phyloP scores from a whole-genome alignment of 306 rosid genomes.

The Erythrophleum fordii region DNA sequence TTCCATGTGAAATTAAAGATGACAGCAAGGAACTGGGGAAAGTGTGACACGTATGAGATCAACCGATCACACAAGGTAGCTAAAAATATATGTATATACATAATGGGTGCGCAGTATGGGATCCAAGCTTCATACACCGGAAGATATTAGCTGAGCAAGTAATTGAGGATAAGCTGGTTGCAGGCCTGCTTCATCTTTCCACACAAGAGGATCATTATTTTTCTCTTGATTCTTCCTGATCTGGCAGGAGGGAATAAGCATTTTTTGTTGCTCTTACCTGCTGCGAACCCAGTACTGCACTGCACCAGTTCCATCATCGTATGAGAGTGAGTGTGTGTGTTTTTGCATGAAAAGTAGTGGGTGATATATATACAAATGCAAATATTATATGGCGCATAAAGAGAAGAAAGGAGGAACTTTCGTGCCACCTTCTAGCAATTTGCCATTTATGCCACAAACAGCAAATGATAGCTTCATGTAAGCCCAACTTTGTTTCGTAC shows the following conservation, averaged over 20 bases:
- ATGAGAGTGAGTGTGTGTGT: background rate
- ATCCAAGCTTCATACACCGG: too few species aligned
- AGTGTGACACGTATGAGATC: background rate
- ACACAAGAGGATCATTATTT: constrained; percentile 23
- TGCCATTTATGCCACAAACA: constrained; percentile 17
- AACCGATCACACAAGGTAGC: too few species aligned
- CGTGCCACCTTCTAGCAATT: constrained; percentile 27
- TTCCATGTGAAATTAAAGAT: background rate
- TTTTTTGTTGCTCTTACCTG: background rate
- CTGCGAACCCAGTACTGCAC: background rate
- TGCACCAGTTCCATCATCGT: background rate
- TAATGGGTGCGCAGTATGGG: background rate
- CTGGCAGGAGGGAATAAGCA: constrained; percentile 17
- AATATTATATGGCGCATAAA: background rate
- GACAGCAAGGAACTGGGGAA: background rate
- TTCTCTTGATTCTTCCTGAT: constrained; percentile 40
- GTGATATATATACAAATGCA: background rate
- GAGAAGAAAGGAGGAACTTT: constrained; percentile 15
- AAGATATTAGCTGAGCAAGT: background rate
- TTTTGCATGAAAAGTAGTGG: background rate
- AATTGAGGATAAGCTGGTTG: background rate
- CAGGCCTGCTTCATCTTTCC: constrained; percentile 19
- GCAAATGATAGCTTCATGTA: background rate
- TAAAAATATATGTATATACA: too few species aligned
- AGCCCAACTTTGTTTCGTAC: background rate